Conservation (phyloP, 176 grass and related monocot species). For the Melocanna baccifera region DNA sequence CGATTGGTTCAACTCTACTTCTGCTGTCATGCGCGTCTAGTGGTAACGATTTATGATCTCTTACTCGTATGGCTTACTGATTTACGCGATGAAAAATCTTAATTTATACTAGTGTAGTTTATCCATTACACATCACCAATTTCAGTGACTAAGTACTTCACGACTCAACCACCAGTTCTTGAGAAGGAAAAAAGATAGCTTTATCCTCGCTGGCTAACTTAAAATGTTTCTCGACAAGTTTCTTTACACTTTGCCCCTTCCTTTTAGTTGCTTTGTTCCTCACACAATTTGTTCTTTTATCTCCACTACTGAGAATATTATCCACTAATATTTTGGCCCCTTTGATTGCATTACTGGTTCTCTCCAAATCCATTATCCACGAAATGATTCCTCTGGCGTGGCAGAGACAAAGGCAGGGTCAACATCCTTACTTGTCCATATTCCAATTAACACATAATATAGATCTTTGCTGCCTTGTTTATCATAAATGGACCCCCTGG, state of each 20-base stretch:
- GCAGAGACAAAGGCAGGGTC: conserved; percentile 32
- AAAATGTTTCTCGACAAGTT: background rate
- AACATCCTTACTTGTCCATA: conserved; percentile 9
- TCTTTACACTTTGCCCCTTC: background rate
- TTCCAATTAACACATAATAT: conserved; percentile 19
- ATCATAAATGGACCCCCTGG: background rate
- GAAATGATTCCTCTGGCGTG: conserved; percentile 42
- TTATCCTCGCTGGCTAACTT: background rate
- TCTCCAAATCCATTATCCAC: conserved; percentile 37
- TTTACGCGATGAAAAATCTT: no score
- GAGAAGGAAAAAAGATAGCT: background rate
- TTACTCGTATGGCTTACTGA: no score
- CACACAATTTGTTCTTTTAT: conserved; percentile 2
- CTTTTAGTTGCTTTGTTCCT: conserved; percentile 24
- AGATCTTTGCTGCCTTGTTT: background rate
- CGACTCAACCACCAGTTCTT: background rate
- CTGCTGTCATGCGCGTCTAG: no score
- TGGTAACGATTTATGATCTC: no score
- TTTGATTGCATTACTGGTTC: background rate
- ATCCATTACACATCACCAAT: no score
- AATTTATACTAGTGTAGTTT: no score
- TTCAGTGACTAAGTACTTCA: background rate
- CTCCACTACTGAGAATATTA: conserved; percentile 31
- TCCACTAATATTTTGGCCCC: background rate
- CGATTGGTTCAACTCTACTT: no score